Evolutionary conservation across 2,329 filamentous ascomycete genomes (phyloP).

Genomic region (Ophiostoma himal-ulmi): DNA sequence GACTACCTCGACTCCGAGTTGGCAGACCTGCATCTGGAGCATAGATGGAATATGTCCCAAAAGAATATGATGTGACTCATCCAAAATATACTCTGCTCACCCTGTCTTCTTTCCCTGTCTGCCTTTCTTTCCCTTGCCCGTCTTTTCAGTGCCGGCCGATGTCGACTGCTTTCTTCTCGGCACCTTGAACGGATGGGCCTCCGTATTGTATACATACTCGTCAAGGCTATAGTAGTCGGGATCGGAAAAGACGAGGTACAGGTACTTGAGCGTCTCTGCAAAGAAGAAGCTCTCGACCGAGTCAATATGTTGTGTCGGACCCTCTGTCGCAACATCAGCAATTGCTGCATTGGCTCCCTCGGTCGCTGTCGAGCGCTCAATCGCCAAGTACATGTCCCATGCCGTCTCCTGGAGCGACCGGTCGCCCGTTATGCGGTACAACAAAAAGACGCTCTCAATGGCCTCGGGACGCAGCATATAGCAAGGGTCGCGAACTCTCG

Average conservation of each 20-base stretch:
- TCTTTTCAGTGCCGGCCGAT: conserved; percentile 26
- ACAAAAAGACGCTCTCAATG: conserved; percentile 67
- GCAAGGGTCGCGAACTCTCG: conserved; percentile 30
- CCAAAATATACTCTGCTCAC: neutral
- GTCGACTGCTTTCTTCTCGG: neutral
- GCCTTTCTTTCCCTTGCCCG: conserved; percentile 25
- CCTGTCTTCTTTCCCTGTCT: neutral
- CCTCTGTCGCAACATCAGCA: conserved; percentile 36
- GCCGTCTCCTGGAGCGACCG: conserved; percentile 66
- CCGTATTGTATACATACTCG: conserved; percentile 27
- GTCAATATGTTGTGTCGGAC: conserved; percentile 39
- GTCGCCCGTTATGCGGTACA: conserved; percentile 73
- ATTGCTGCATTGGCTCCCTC: conserved; percentile 27
- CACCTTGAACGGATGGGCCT: conserved; percentile 27
- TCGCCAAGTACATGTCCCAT: conserved; percentile 71
- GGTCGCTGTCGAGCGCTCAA: conserved; percentile 53
- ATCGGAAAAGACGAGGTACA: conserved; percentile 25
- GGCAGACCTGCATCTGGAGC: neutral
- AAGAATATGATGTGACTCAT: neutral
- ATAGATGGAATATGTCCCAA: neutral
- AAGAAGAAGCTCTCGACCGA: conserved; percentile 28
- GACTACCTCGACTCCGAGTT: neutral
- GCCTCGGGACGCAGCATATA: conserved; percentile 65
- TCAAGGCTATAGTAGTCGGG: conserved; percentile 26
- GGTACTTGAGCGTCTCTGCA: conserved; percentile 28